Conservation (phyloP, 441 rosid species). For the Populus trichocarpa region DNA sequence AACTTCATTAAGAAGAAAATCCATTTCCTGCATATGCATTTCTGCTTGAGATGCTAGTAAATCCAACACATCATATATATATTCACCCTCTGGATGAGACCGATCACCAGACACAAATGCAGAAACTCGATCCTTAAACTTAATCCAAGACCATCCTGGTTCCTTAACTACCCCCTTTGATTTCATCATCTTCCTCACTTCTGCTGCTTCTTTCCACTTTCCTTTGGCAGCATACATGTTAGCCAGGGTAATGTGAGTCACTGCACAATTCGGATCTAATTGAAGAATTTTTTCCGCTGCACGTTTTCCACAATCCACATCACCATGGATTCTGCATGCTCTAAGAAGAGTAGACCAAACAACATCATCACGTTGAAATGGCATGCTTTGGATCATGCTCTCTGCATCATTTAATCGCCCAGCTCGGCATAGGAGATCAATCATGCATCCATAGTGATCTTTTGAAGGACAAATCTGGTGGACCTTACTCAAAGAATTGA, state of each 20-base stretch:
- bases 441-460: conserved; percentile 90
- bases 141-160: conserved; percentile 79
- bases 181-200: conserved; percentile 59
- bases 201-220: conserved; percentile 78
- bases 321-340: conserved; percentile 61
- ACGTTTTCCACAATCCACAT: conserved; percentile 58
- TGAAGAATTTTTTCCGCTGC: conserved; percentile 67
- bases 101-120: conserved; percentile 66
- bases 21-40: conserved; percentile 19
- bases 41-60: conserved; percentile 36
- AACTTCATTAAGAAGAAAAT: conserved; percentile 21
- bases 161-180: conserved; percentile 79
- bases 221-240: conserved; percentile 70
- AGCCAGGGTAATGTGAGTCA: conserved; percentile 75
- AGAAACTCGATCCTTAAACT: conserved; percentile 45
- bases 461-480: conserved; percentile 54
- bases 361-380: conserved; percentile 65
- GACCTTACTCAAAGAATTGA: conserved; percentile 52
- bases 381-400: conserved; percentile 65
- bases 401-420: conserved; percentile 76
- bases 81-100: conserved; percentile 48
- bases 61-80: conserved; percentile 47
- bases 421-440: conserved; percentile 83
- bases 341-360: conserved; percentile 84
- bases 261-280: conserved; percentile 66